phyloP scores from a whole-genome alignment of 176 grass and related monocot species.

The sorghum (Sorghum bicolor) region DNA sequence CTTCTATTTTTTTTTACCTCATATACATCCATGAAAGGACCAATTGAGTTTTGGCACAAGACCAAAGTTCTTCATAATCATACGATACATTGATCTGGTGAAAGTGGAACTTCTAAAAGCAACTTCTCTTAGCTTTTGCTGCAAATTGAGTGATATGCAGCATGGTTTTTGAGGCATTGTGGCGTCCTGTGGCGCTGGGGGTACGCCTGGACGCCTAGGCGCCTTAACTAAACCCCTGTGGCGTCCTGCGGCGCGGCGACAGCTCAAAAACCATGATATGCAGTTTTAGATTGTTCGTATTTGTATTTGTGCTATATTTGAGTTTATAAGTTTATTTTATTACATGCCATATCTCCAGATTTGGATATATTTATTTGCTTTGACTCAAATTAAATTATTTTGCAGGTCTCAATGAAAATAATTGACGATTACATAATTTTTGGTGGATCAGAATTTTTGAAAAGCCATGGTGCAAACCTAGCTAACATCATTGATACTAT shows the following conservation, averaged over 20 bases:
- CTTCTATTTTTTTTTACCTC: neutral
- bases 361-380: slow-evolving; percentile 19
- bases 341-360: neutral
- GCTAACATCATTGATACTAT: slow-evolving; percentile 77
- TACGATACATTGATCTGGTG: neutral
- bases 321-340: slow-evolving; percentile 10
- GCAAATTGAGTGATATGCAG: neutral
- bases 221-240: too few relatives aligned
- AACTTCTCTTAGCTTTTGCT: neutral
- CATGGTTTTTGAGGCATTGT: too few relatives aligned
- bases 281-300: slow-evolving; percentile 10
- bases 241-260: too few relatives aligned
- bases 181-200: too few relatives aligned
- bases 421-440: slow-evolving; percentile 92
- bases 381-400: slow-evolving; percentile 13
- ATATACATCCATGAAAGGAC: neutral
- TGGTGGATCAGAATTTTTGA: slow-evolving; percentile 87
- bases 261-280: too few relatives aligned
- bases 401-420: slow-evolving; percentile 69
- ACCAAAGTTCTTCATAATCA: neutral
- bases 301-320: neutral
- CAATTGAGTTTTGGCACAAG: neutral
- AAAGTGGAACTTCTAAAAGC: neutral
- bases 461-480: slow-evolving; percentile 70
- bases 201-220: too few relatives aligned